A percentile compares a stretch with the other conserved stretches of the same genome.
Conservation (phyloP, 495 filamentous ascomycete species). For the Letharia columbiana region DNA sequence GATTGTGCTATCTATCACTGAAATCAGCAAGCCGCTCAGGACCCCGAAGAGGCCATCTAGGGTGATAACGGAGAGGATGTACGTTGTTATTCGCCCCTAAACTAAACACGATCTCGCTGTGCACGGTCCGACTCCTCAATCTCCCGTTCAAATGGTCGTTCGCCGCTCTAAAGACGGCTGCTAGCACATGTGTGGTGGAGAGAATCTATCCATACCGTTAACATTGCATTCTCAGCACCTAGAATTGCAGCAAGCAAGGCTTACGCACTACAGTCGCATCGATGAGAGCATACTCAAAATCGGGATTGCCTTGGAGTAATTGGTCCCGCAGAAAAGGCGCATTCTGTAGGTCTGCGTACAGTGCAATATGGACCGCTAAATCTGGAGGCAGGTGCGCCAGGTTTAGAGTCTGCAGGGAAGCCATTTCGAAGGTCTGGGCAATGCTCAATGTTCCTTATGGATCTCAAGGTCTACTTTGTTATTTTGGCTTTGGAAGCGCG, state of each 20-base stretch:
- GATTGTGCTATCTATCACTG: constrained; percentile 70
- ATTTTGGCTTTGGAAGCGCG: too few relatives aligned
- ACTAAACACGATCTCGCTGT: constrained; percentile 84
- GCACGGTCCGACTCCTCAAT: constrained; percentile 75
- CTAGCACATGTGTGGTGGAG: constrained; percentile 61
- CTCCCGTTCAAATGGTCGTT: constrained; percentile 53
- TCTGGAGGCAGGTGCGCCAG: constrained; percentile 62
- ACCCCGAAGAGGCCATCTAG: neutral
- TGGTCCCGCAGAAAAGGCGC: constrained; percentile 67
- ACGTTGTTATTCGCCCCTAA: constrained; percentile 84
- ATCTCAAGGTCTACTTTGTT: too few relatives aligned
- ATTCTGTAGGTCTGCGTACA: constrained; percentile 73
- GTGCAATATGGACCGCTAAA: constrained; percentile 57
- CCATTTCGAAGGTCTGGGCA: constrained; percentile 1
- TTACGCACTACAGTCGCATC: constrained; percentile 63
- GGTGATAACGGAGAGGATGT: neutral
- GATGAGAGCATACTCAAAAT: constrained; percentile 89
- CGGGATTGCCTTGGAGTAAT: constrained; percentile 66
- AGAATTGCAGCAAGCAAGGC: neutral
- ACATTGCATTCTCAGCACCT: neutral
- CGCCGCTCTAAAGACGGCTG: constrained; percentile 70
- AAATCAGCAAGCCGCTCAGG: neutral
- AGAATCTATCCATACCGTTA: constrained; percentile 41
- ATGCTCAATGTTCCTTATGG: neutral
- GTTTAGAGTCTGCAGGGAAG: constrained; percentile 42